A percentile compares a stretch with the other conserved stretches of the same genome.
phyloP scores from a whole-genome alignment of 768 basidiomycete genomes.

The Favolaschia claudopus region DNA sequence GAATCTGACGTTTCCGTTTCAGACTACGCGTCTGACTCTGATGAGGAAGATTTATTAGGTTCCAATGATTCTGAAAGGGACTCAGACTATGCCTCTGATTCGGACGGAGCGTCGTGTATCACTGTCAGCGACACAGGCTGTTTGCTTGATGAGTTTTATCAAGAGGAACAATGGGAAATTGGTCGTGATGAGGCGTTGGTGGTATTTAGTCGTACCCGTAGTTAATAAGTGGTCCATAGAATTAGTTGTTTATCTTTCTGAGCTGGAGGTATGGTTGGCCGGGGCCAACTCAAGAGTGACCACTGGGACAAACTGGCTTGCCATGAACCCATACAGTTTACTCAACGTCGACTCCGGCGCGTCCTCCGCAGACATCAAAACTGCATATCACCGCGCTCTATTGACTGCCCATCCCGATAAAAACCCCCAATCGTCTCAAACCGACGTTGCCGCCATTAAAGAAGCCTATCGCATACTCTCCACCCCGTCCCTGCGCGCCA shows the following conservation, averaged over 20 bases:
- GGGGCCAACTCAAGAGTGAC: too few species aligned
- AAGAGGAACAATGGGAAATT: not conserved
- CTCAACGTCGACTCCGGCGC: slow-evolving; percentile 62
- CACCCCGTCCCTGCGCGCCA: slow-evolving; percentile 51
- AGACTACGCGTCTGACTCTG: too few species aligned
- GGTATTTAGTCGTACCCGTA: not conserved
- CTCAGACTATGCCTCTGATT: not conserved
- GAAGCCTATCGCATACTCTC: slow-evolving; percentile 74
- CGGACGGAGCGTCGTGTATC: too few species aligned
- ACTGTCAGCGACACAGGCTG: too few species aligned
- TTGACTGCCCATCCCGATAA: slow-evolving; percentile 74
- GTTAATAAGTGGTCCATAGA: too few species aligned
- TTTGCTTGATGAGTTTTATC: too few species aligned
- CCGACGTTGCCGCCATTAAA: slow-evolving; percentile 66
- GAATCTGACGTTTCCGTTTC: too few species aligned
- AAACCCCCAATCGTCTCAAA: slow-evolving; percentile 18
- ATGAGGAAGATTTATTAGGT: not conserved
- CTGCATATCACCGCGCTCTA: slow-evolving; percentile 63
- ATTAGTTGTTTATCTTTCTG: too few species aligned
- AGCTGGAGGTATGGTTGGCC: too few species aligned
- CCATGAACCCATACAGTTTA: slow-evolving; percentile 52
- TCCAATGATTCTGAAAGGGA: too few species aligned
- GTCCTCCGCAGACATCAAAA: slow-evolving; percentile 64
- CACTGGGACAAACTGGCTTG: not conserved
- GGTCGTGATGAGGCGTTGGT: not conserved